These are phyloP conservation scores for Aphanomyces euteiches DNA, from an alignment of 352 stramenopile species.

Conservation along the genomic window DNA sequence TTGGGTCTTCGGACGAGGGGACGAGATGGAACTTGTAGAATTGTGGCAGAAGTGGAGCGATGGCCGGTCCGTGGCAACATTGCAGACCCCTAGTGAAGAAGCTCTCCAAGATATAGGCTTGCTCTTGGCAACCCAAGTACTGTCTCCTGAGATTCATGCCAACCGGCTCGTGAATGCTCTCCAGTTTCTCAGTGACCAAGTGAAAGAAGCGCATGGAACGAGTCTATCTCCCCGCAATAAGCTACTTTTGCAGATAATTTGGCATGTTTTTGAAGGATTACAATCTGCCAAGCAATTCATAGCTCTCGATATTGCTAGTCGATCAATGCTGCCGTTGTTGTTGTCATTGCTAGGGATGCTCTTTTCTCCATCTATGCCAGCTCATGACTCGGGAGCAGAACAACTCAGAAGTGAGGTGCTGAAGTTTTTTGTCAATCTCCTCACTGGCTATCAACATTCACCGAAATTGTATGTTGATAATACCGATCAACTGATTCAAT, in stretches of 20 bases:
- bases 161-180: slow-evolving; percentile 3
- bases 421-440: slow-evolving; percentile 30
- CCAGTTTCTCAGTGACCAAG: background rate
- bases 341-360: slow-evolving; percentile 38
- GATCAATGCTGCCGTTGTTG: slow-evolving; percentile 42
- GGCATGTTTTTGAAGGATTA: slow-evolving; percentile 55
- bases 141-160: slow-evolving; percentile 31
- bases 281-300: slow-evolving; percentile 79
- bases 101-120: slow-evolving; percentile 49
- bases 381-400: slow-evolving; percentile 35
- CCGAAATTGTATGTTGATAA: slow-evolving; percentile 51
- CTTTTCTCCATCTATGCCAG: slow-evolving; percentile 26
- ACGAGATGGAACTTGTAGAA: slow-evolving; percentile 8
- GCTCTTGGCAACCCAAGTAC: slow-evolving; percentile 52
- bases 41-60: background rate
- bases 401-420: slow-evolving; percentile 48
- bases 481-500: slow-evolving; percentile 41
- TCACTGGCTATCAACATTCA: slow-evolving; percentile 76
- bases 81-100: background rate
- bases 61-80: background rate
- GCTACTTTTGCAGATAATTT: slow-evolving; percentile 50
- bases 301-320: slow-evolving; percentile 41
- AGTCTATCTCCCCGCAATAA: slow-evolving; percentile 39
- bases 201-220: slow-evolving; percentile 30
- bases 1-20: background rate